These are phyloP conservation scores for Paramecium pentaurelia DNA, from an alignment of 73 alveolate genomes.

Conservation along the genomic window DNA sequence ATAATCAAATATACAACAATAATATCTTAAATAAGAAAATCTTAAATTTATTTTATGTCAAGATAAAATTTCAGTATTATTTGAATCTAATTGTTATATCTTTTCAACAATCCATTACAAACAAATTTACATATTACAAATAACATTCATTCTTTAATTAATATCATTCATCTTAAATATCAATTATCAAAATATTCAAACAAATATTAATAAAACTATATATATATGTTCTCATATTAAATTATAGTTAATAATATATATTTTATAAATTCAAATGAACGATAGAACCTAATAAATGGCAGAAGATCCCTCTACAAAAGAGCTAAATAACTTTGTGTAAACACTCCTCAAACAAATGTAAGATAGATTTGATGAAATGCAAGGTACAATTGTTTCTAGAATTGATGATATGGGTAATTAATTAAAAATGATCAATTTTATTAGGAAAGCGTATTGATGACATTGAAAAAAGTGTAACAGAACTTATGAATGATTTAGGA, in stretches of 20 bases:
- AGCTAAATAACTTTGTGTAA: conserved; percentile 49
- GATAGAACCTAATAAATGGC: neutral
- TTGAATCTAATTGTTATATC: neutral
- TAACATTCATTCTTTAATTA: neutral
- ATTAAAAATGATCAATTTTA: neutral
- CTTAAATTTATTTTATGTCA: neutral
- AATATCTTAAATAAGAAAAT: neutral
- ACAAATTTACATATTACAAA: too few species aligned
- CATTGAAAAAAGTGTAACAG: conserved; percentile 57
- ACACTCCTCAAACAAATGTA: conserved; percentile 54
- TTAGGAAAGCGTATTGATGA: conserved; percentile 60
- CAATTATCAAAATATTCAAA: neutral
- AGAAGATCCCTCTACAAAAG: conserved; percentile 61
- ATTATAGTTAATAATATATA: neutral
- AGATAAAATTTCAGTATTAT: neutral
- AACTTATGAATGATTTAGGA: conserved; percentile 60
- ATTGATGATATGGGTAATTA: conserved; percentile 59
- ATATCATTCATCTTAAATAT: neutral
- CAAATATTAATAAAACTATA: neutral
- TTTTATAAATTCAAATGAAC: neutral
- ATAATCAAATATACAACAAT: too few species aligned
- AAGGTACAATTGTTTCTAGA: conserved; percentile 46
- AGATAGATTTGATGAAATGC: conserved; percentile 63
- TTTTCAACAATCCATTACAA: neutral
- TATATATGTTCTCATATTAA: neutral